Percentiles rank a stretch among this genome's conserved stretches.
Conservation (phyloP, 2,329 filamentous ascomycete genomes). For the Teratosphaeria nubilosa region DNA sequence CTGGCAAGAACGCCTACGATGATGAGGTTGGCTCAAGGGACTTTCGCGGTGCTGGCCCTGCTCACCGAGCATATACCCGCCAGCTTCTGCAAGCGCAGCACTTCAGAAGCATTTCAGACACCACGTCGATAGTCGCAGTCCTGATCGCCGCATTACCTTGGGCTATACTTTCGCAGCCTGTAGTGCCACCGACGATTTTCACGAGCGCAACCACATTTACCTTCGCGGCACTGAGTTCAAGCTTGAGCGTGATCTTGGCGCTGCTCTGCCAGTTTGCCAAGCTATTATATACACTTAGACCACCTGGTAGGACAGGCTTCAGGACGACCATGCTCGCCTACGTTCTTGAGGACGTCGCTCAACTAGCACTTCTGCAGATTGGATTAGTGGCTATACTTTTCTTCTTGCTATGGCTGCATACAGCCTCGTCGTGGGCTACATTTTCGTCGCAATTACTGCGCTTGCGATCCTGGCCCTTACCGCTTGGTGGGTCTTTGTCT, state of each 20-base stretch:
- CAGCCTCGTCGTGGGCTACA: background rate
- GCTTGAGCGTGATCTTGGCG: background rate
- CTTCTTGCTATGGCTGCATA: background rate
- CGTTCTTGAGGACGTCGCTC: background rate
- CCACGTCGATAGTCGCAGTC: background rate
- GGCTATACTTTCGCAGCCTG: background rate
- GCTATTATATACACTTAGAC: background rate
- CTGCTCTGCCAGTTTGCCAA: background rate
- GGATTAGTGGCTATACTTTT: background rate
- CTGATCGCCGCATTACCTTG: background rate
- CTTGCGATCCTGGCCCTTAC: background rate
- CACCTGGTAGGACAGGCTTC: background rate
- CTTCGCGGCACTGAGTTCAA: background rate
- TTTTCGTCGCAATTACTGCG: background rate
- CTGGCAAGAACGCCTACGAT: background rate
- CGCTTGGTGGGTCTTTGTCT: background rate
- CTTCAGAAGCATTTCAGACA: background rate
- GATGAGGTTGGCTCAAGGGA: background rate
- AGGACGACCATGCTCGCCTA: background rate
- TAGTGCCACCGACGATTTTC: background rate
- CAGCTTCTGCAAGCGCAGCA: background rate
- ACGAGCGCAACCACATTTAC: background rate
- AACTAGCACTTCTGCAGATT: background rate
- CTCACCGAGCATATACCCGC: background rate
- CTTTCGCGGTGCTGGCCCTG: background rate